Evolutionary conservation across 2,329 filamentous ascomycete species (phyloP).

Genomic region (Aureobasidium pullulans): DNA sequence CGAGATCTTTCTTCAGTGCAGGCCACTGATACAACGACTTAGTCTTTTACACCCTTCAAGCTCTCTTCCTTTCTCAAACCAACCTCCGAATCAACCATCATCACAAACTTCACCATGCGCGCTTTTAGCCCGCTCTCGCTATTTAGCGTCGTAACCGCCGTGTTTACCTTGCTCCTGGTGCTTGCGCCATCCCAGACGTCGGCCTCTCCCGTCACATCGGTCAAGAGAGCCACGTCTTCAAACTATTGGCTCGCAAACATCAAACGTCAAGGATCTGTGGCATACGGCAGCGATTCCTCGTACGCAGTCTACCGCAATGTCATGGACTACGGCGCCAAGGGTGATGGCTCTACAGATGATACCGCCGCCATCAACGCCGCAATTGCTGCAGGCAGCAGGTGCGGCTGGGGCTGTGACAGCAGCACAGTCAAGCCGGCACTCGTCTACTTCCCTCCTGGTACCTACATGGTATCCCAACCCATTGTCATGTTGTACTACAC

Average conservation of each 20-base stretch:
- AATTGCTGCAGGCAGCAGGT: conserved; percentile 70
- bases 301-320: conserved; percentile 57
- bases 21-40: conserved; percentile 11
- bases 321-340: conserved; percentile 37
- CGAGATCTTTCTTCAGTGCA: conserved; percentile 6
- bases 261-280: conserved; percentile 58
- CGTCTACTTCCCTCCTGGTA: conserved; percentile 86
- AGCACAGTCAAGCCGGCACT: conserved; percentile 76
- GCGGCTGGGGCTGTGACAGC: conserved; percentile 74
- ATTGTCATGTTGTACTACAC: conserved; percentile 88
- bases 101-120: conserved; percentile 9
- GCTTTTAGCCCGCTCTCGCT: conserved; percentile 10
- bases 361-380: conserved; percentile 82
- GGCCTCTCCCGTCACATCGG: conserved; percentile 8
- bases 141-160: conserved; percentile 1
- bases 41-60: conserved; percentile 14
- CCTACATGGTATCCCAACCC: conserved; percentile 71
- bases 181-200: conserved; percentile 2
- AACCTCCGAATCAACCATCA: background rate
- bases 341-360: conserved; percentile 68
- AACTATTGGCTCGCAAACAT: conserved; percentile 67
- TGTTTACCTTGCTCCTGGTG: conserved; percentile 9
- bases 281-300: conserved; percentile 49
- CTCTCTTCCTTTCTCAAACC: conserved; percentile 12
- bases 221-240: conserved; percentile 28